Percentiles rank a stretch among this genome's conserved stretches.
These are phyloP conservation scores for Gastrolobium bilobum DNA, from an alignment of 306 rosid species.

Conservation along the genomic window DNA sequence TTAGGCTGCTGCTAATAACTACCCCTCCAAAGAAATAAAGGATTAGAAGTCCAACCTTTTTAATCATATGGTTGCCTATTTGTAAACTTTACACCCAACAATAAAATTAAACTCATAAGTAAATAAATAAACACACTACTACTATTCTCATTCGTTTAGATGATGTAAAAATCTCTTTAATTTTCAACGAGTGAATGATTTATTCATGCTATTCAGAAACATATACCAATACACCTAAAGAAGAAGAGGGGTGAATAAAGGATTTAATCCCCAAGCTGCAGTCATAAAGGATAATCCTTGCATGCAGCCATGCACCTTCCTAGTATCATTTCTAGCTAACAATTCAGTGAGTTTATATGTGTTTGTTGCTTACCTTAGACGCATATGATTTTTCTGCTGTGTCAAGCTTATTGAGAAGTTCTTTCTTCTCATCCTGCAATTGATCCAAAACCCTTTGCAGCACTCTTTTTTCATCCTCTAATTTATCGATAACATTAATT, in stretches of 20 bases:
- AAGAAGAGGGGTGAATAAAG: too few relatives aligned
- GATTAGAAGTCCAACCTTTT: neutral
- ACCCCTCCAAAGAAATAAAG: neutral
- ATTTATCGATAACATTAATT: conserved; percentile 39
- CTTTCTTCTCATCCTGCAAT: conserved; percentile 62
- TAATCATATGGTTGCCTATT: neutral
- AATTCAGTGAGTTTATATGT: neutral
- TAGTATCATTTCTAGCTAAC: neutral
- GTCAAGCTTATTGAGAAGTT: conserved; percentile 58
- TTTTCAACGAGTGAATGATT: neutral
- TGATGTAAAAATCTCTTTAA: neutral
- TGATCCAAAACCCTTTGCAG: conserved; percentile 54
- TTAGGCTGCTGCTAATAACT: neutral
- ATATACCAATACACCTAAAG: too few relatives aligned
- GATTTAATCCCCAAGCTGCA: too few relatives aligned
- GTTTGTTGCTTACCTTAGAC: conserved; percentile 58
- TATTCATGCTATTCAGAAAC: neutral
- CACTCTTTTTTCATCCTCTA: conserved; percentile 61
- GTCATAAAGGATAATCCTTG: too few relatives aligned
- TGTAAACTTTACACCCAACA: neutral
- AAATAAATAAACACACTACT: neutral
- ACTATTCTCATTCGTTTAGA: neutral
- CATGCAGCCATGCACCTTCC: too few relatives aligned
- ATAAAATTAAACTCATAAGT: neutral
- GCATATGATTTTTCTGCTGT: conserved; percentile 55